phyloP scores from a whole-genome alignment of 75 land plant species.

The Ceratopteris richardii region DNA sequence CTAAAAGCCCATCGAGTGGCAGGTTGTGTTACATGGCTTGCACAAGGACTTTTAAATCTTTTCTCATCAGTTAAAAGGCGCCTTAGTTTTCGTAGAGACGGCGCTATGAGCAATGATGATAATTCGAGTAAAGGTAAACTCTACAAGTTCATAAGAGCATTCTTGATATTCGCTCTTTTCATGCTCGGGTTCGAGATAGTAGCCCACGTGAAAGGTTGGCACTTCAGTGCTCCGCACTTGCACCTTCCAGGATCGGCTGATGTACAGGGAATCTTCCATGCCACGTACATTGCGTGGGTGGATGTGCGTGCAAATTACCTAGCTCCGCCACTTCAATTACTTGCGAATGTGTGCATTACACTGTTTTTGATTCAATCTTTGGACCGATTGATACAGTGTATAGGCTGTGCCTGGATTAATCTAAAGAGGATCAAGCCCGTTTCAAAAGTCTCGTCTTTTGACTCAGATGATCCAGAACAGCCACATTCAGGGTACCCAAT shows the following conservation, averaged over 20 bases:
- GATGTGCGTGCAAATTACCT: slow-evolving; percentile 57
- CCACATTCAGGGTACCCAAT: slow-evolving; percentile 49
- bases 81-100: slow-evolving; percentile 14
- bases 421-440: slow-evolving; percentile 53
- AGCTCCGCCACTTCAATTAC: slow-evolving; percentile 51
- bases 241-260: slow-evolving; percentile 30
- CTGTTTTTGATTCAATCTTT: slow-evolving; percentile 67
- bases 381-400: slow-evolving; percentile 55
- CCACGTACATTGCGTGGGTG: slow-evolving; percentile 55
- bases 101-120: slow-evolving; percentile 23
- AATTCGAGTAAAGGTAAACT: slow-evolving; percentile 52
- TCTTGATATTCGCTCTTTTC: slow-evolving; percentile 36
- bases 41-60: slow-evolving; percentile 44
- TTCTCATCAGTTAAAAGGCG: slow-evolving; percentile 52
- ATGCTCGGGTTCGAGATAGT: slow-evolving; percentile 50
- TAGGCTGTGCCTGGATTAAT: slow-evolving; percentile 79
- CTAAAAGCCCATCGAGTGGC: slow-evolving; percentile 68
- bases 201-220: slow-evolving; percentile 72
- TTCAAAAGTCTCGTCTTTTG: slow-evolving; percentile 33
- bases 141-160: slow-evolving; percentile 42
- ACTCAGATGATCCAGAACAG: slow-evolving; percentile 50
- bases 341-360: slow-evolving; percentile 57
- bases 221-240: slow-evolving; percentile 44
- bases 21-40: slow-evolving; percentile 60
- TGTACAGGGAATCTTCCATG: slow-evolving; percentile 39